Evolutionary conservation across 73 alveolate species (phyloP).

Genomic region (Paramecium sonneborni): DNA sequence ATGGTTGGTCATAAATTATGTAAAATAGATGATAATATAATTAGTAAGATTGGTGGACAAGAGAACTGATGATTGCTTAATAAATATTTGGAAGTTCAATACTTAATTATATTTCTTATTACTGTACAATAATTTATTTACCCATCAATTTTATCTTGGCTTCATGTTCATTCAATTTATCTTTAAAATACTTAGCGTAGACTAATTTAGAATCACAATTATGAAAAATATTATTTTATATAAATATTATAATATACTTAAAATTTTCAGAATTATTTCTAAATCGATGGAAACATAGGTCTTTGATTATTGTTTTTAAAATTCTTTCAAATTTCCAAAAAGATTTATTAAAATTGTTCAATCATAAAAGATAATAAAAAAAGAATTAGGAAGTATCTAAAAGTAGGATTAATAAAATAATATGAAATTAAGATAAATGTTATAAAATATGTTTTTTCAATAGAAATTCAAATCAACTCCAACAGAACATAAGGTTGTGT

Average conservation of each 20-base stretch:
- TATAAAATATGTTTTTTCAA: not conserved
- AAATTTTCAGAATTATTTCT: too few species aligned
- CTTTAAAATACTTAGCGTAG: conserved; percentile 12
- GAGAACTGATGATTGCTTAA: not conserved
- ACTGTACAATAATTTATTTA: not conserved
- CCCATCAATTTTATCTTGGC: not conserved
- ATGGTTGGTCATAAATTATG: conserved; percentile 13
- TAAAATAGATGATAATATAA: not conserved
- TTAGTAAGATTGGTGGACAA: not conserved
- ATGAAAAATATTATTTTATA: not conserved
- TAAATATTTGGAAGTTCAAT: not conserved
- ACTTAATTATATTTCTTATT: not conserved
- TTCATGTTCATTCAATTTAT: conserved; percentile 34
- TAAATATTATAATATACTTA: too few species aligned
- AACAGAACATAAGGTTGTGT: conserved; percentile 71
- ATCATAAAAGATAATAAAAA: too few species aligned
- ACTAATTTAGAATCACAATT: not conserved
- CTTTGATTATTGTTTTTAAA: too few species aligned
- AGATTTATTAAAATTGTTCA: too few species aligned
- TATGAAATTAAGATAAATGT: not conserved
- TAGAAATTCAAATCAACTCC: conserved; percentile 82
- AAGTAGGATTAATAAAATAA: too few species aligned
- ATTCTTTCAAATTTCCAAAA: too few species aligned
- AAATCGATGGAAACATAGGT: too few species aligned
- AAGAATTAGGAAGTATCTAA: too few species aligned